Percentiles rank a stretch among this genome's conserved stretches.
Evolutionary conservation across 345 rosid species (phyloP).

Genomic region (Eucalyptus erythrocorys): DNA sequence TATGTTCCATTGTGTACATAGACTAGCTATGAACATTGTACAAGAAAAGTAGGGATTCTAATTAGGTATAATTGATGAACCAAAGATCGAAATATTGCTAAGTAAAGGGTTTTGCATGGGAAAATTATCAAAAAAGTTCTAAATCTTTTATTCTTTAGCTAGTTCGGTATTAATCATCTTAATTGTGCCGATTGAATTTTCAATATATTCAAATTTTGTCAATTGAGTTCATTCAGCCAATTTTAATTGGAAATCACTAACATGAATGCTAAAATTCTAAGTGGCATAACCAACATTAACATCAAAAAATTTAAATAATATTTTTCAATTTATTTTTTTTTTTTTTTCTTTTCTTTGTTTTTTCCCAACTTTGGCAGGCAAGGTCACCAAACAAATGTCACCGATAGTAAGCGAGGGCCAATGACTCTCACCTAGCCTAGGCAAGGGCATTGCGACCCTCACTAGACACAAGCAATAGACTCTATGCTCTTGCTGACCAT

Average conservation of each 20-base stretch:
- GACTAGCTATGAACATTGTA: background rate
- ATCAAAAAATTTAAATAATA: accelerated
- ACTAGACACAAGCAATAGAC: accelerated
- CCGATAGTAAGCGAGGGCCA: accelerated
- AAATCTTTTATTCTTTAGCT: accelerated
- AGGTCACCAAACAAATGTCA: too few relatives aligned
- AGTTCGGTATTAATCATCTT: background rate
- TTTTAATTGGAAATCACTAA: accelerated
- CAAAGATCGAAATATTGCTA: background rate
- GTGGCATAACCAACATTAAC: accelerated
- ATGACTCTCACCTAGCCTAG: too few relatives aligned
- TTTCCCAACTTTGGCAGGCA: accelerated
- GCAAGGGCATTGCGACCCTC: too few relatives aligned
- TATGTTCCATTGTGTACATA: background rate
- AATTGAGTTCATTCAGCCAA: accelerated
- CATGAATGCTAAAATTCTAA: accelerated
- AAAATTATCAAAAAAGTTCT: too few relatives aligned
- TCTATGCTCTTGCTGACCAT: background rate
- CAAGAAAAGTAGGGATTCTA: background rate
- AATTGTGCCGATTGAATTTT: background rate
- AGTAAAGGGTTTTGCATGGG: background rate
- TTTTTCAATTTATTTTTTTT: background rate
- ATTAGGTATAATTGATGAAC: background rate
- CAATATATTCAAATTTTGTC: too few relatives aligned
- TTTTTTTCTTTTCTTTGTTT: background rate